Conservation (phyloP, 257 asterid species). For the Leptodermis oblonga region DNA sequence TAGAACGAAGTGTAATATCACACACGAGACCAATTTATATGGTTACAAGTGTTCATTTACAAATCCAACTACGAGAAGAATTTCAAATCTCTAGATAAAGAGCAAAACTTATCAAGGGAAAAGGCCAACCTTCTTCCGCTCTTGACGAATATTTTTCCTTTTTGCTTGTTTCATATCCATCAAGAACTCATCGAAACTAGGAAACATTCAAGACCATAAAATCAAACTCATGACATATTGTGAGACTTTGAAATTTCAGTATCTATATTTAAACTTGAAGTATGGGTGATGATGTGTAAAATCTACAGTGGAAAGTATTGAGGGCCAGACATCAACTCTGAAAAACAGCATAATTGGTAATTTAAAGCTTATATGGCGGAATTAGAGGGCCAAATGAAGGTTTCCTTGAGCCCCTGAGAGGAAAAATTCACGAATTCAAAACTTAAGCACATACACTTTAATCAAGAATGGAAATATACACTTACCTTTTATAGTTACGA, state of each 20-base stretch:
- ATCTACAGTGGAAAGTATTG: background rate
- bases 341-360: background rate
- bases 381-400: constrained; percentile 4
- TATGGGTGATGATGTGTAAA: background rate
- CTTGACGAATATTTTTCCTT: constrained; percentile 96
- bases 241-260: constrained; percentile 4
- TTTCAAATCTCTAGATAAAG: too few species aligned
- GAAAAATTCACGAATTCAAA: background rate
- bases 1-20: background rate
- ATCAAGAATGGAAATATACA: constrained; percentile 14
- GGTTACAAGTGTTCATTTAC: too few species aligned
- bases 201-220: constrained; percentile 8
- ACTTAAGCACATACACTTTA: background rate
- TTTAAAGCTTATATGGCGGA: background rate
- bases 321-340: background rate
- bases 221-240: constrained; percentile 7
- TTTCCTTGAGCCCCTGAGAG: background rate
- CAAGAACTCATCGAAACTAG: constrained; percentile 94
- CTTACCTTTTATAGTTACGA: constrained; percentile 72
- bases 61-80: too few species aligned
- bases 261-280: background rate
- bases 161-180: constrained; percentile 97
- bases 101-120: background rate
- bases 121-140: constrained; percentile 80
- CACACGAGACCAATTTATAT: constrained; percentile 22